Percentiles rank a stretch among this genome's conserved stretches.
These are phyloP conservation scores for Gomphus bonarii DNA, from an alignment of 1,284 basidiomycete genomes.

Conservation along the genomic window DNA sequence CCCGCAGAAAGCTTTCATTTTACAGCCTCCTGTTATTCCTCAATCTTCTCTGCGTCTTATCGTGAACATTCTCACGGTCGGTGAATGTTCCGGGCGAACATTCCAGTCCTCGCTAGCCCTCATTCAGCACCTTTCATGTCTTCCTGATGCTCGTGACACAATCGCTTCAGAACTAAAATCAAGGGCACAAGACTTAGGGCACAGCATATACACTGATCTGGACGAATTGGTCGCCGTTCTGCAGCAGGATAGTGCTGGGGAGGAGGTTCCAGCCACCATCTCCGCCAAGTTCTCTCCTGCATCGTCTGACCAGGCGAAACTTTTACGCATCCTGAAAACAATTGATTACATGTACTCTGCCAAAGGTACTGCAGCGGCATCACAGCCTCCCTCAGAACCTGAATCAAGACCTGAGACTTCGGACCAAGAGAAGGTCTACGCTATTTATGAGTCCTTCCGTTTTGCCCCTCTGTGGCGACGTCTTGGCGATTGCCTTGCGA, in stretches of 20 bases:
- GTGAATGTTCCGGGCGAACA: conserved; percentile 90
- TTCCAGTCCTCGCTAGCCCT: conserved; percentile 86
- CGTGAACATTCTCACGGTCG: conserved; percentile 87
- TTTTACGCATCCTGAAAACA: conserved; percentile 87
- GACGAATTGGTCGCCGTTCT: conserved; percentile 63
- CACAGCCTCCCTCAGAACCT: conserved; percentile 5
- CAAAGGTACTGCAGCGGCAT: conserved; percentile 34
- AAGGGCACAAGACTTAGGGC: conserved; percentile 81
- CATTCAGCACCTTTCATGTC: conserved; percentile 82
- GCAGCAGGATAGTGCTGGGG: conserved; percentile 37
- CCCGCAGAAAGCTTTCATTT: conserved; percentile 28
- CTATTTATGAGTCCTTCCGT: conserved; percentile 81
- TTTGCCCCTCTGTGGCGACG: conserved; percentile 81
- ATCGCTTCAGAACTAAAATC: conserved; percentile 78
- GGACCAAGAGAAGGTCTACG: conserved; percentile 72
- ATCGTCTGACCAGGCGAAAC: conserved; percentile 87
- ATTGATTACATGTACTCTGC: conserved; percentile 91
- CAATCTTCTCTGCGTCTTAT: conserved; percentile 74
- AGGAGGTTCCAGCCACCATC: conserved; percentile 53
- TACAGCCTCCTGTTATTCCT: conserved; percentile 75
- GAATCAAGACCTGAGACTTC: conserved; percentile 19
- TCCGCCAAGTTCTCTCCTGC: conserved; percentile 86
- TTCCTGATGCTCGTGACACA: conserved; percentile 79
- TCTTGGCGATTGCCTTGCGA: conserved; percentile 74
- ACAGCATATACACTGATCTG: conserved; percentile 62